Base-by-base conservation (phyloP, 2,329 filamentous ascomycete genomes). In the Tolypocladium ophioglossoides region DNA sequence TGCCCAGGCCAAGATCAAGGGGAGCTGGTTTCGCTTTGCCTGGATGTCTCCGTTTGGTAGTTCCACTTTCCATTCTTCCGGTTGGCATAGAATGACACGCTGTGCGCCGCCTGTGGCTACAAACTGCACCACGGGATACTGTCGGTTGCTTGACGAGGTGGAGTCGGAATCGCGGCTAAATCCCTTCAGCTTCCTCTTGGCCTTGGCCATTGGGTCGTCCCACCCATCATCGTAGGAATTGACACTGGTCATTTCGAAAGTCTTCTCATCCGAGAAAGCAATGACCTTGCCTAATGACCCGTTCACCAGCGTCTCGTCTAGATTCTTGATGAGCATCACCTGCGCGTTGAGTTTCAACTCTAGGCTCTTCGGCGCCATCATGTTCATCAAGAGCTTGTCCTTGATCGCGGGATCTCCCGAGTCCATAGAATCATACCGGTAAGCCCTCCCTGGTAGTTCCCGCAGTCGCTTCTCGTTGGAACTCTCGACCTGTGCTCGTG, bases 281-380 rank as follows among this genome's bases (percentile, higher is more conserved):
- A 72, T 78, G 5, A 99, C 87, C 57, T 87, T 91, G 27, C 94
- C 94, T 11, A 99, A 77, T 0, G 92, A 95, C 5, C 94, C 94
- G 65, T 99, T 99, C 61, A 97, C 94, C 0, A 99, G 78, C 0
- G 83, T 85, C 40, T 96, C 90, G 65, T 99, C 94, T 72, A 97
- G 86, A 63, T 99, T 99, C 70, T 99, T 99, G 77, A 99, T 96
- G n/a, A 99, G 76, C 94, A 99, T 99, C 47, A 99, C 95, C 67
- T 99, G 95, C 0, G 94, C 89, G 11, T 91, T 89, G 58, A 94
- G 86, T 69, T 96, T 97, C 34, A 99, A 73, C 37, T 87, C 83
- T 22, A 99, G 81, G 0, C 72, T 66, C 62, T 86, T 86, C 0
- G 94, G 91, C 0, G 94, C 91, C 88, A 99, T 96, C 82, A 95